These are phyloP conservation scores for Spizellomyces punctatus DNA, from an alignment of 192 early-diverging fungal species.

Conservation along the genomic window DNA sequence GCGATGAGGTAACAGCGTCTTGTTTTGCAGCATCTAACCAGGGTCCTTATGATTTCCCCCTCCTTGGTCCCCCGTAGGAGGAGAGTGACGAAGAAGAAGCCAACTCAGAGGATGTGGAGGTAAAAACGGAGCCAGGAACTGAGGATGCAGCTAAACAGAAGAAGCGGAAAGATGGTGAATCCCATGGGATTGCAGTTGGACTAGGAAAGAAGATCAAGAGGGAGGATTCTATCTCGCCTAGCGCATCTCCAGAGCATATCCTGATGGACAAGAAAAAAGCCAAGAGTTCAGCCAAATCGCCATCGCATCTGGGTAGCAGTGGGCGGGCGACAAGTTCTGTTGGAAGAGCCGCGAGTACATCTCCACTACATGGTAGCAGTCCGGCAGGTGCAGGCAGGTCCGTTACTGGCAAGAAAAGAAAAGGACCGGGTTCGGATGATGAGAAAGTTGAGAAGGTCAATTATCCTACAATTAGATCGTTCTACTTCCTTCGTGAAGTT, in stretches of 20 bases:
- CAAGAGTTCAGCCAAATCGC: not conserved
- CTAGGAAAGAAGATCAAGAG: conserved; percentile 1
- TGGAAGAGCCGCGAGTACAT: conserved; percentile 5
- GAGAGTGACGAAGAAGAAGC: conserved; percentile 31
- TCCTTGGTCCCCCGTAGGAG: not conserved
- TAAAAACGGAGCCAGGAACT: conserved; percentile 11
- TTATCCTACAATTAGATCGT: not conserved
- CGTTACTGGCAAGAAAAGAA: conserved; percentile 8
- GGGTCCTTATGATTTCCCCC: not conserved
- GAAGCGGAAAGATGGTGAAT: not conserved
- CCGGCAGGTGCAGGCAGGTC: not conserved
- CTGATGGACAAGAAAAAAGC: not conserved
- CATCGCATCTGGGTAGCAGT: not conserved
- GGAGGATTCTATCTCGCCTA: conserved; percentile 4
- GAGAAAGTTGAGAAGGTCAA: conserved; percentile 20
- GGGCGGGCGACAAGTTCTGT: not conserved
- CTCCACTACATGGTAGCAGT: conserved; percentile 6
- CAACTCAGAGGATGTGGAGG: conserved; percentile 7
- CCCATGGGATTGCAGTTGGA: not conserved
- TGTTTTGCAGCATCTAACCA: not conserved
- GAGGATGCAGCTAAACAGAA: not conserved
- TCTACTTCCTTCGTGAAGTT: not conserved
- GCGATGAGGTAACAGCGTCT: conserved; percentile 20
- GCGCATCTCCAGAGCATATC: conserved; percentile 15
- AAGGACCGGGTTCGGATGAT: conserved; percentile 15